Conservation (phyloP, 2,329 filamentous ascomycete species). For the Drechslera avenae region DNA sequence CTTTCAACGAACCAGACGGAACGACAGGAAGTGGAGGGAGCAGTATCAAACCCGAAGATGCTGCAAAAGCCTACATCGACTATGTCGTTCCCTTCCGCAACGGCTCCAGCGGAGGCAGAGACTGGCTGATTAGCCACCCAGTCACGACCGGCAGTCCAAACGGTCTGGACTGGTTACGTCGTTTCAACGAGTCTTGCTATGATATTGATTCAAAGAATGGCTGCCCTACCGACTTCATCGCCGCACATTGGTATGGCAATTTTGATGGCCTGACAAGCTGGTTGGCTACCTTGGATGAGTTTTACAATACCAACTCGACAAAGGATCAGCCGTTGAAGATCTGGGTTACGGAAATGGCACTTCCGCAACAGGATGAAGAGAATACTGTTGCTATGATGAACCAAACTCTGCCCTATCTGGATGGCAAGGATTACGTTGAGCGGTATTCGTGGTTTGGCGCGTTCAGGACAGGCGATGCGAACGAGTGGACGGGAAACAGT, state of each 20-base stretch:
- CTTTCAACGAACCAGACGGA: constrained; percentile 81
- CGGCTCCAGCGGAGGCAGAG: constrained; percentile 54
- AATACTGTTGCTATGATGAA: constrained; percentile 73
- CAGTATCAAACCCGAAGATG: constrained; percentile 63
- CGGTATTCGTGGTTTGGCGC: constrained; percentile 46
- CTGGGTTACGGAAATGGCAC: constrained; percentile 81
- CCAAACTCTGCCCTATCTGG: constrained; percentile 69
- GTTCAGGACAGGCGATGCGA: constrained; percentile 40
- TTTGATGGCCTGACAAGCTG: constrained; percentile 71
- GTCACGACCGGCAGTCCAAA: constrained; percentile 67
- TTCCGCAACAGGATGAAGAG: constrained; percentile 60
- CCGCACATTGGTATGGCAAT: constrained; percentile 64
- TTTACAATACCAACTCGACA: constrained; percentile 56
- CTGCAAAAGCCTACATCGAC: constrained; percentile 72
- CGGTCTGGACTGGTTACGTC: constrained; percentile 70
- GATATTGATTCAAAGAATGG: constrained; percentile 46
- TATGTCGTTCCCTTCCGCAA: constrained; percentile 72
- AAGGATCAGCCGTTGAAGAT: constrained; percentile 54
- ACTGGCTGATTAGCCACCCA: constrained; percentile 69
- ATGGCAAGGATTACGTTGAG: constrained; percentile 59
- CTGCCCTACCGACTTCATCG: constrained; percentile 58
- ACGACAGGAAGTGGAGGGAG: constrained; percentile 64
- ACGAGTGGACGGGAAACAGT: constrained; percentile 45
- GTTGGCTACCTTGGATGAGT: constrained; percentile 64
- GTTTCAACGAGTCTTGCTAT: constrained; percentile 67